Base-by-base conservation (phyloP, 768 basidiomycete genomes). In the Gautieria morchelliformis region DNA sequence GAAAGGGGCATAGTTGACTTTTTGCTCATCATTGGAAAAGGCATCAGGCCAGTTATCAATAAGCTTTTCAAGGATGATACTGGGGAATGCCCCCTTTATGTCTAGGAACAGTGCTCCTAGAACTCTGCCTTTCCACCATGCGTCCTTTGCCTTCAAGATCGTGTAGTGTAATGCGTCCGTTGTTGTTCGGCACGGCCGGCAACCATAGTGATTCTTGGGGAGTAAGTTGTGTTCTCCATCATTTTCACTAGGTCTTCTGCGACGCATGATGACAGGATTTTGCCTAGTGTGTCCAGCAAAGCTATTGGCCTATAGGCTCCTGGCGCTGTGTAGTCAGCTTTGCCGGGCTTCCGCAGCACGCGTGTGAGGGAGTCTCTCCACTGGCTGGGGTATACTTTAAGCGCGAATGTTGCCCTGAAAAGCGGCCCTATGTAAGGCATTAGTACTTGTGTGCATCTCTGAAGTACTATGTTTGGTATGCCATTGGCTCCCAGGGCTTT, bases 221-320 rank as follows among this genome's bases (percentile, higher is more conserved):
- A 70, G 67, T 0, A 70, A 6, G 47, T 12, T 7, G 8, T 3
- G 47, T 4, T 60, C 33, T 79, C 72, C 0, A 63, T 52, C 1
- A 69, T n/a, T 17, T 56, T 52, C 0, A 60, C 51, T 0, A 74
- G 19, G 15, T 66, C 59, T 4, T 67, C 63, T 17, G 67, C 61
- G 0, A 69, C 45, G 0, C 59, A 52, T 9, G 63, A 20, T 5
- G 62, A 60, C 0, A 70, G 67, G 0, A 71, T 22, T 40, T 27
- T 74, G 69, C 52, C 75, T 62, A 10, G 72, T 62, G 56, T 61
- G 37, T 40, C 22, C 14, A 53, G 40, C 8, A 59, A 41, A 1
- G 58, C 59, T 9, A 59, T 37, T 4, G 47, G 52, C 65, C 83
- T 80, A 64, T 68, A 69, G 37, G 82, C 70, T 79, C 83, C 83